Base-by-base conservation (phyloP, 352 stramenopile genomes). In the Phytophthora pisi region DNA sequence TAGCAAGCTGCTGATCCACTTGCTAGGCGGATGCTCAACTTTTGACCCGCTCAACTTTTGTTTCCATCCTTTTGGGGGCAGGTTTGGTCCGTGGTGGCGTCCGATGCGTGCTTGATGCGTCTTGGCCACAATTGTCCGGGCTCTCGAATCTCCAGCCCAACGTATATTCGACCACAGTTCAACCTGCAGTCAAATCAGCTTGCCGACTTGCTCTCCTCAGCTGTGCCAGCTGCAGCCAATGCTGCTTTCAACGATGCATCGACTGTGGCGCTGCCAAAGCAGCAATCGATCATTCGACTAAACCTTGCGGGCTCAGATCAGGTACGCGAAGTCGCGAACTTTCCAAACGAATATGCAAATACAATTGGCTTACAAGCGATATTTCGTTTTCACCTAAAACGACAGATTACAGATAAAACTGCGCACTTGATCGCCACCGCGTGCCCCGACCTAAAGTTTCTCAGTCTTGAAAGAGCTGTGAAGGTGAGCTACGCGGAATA, bases 31-130 rank as follows among this genome's bases (percentile, higher is more conserved):
- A 8, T 10, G 7, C 15, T 23, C 8, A 47, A 10, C 5, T 9
- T 1, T 28, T 15, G 28, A 8, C 10, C n/a, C n/a, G n/a, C n/a
- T n/a, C n/a, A n/a, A n/a, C n/a, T n/a, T n/a, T 40, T 68, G 18
- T 60, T 45, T 18, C 36, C n/a, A 16, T 40, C n/a, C 31, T 8
- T 23, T 24, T 61, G 36, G 7, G n/a, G 31, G 7, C 38, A 90
- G 72, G 70, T 81, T 1, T 94, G 86, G 84, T 92, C 84, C 1
- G 74, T 94, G 1, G 75, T 92, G 11, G 79, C 83, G 1, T 72
- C 73, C 5, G 86, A 94, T 60, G 70, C 82, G 47, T 92, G 84
- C 47, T 49, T 92, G 59, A 47, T 67, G 24, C 72, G 72, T 13
- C 66, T 94, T 6, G 70, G 59, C 15, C 58, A 38, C 28, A 59